Base-by-base conservation (phyloP, 2,329 filamentous ascomycete species). In the Xylaria sp. region DNA sequence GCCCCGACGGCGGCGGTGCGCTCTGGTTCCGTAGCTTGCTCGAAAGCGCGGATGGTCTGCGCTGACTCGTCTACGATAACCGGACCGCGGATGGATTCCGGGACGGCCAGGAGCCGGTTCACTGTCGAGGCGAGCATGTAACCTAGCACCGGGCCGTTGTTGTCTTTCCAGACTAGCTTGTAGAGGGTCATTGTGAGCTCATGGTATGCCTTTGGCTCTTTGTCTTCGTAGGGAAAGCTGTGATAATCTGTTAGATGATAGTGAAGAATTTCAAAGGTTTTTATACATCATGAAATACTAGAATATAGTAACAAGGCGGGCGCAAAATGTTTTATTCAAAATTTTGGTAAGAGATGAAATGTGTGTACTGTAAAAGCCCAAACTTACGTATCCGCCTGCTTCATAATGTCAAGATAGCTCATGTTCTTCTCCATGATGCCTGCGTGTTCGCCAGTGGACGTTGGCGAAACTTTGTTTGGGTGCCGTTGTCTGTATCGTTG, bases 191-290 rank as follows among this genome's bases (percentile, higher is more conserved):
- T 86, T 66, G 88, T 80, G 69, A 87, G 80, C 50, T 82, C 79
- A 52, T 85, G 81, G 78, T 91, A 89, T 59, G 83, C 82, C 66
- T 85, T 78, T 10, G 87, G 85, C 71, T 90, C 83, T 63, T 83
- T 84, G 64, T 90, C 84, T 64, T 86, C 85, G 80, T 97, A 93
- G 1, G 94, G 94, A 76, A 97, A 97, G 75, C 92, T 95, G 74
- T 55, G 64, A 34, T 43, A 56, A 48, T 45, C 3, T 52, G 63
- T 63, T 56, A 60, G 58, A 60, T 58, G 12, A 1, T 20, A 5
- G 32, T 20, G 9, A 2, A 32, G 34, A 12, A 20, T 34, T n/a
- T 5, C 10, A 10, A 32, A 18, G 48, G n/a, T 20, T 32, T 30
- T 18, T 53, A 18, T n/a, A 32, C 13, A 13, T 34, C 8, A 36